phyloP scores from a whole-genome alignment of 805 yeast genomes.

The Spathaspora gorwiae region DNA sequence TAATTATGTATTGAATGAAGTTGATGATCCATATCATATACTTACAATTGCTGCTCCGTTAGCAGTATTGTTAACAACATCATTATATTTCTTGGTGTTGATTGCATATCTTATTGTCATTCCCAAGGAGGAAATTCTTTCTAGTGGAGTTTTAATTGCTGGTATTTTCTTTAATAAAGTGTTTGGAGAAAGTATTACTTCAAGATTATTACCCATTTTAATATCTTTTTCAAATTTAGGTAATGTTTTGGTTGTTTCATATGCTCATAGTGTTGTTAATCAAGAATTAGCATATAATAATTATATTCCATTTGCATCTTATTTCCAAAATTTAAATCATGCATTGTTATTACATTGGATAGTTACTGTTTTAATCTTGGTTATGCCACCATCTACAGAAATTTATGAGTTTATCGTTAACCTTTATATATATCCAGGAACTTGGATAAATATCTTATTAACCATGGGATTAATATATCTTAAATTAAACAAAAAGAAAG shows the following conservation, averaged over 20 bases:
- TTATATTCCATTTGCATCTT: constrained; percentile 46
- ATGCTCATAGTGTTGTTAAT: constrained; percentile 56
- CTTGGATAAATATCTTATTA: constrained; percentile 52
- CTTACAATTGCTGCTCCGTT: constrained; percentile 58
- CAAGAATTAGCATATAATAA: constrained; percentile 52
- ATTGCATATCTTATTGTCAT: constrained; percentile 55
- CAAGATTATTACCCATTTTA: constrained; percentile 46
- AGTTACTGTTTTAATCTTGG: constrained; percentile 48
- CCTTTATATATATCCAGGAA: constrained; percentile 59
- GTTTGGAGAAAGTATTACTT: constrained; percentile 52
- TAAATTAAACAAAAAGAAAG: constrained; percentile 34
- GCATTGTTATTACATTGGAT: constrained; percentile 53
- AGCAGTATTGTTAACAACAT: constrained; percentile 49
- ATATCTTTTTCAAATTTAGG: constrained; percentile 63
- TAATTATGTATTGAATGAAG: constrained; percentile 57
- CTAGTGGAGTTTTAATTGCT: constrained; percentile 61
- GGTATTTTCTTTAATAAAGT: constrained; percentile 56
- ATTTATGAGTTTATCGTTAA: constrained; percentile 62
- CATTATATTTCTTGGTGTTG: constrained; percentile 53
- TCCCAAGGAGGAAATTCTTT: constrained; percentile 41
- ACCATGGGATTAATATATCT: constrained; percentile 51
- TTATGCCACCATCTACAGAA: constrained; percentile 59
- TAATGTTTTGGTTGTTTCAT: constrained; percentile 60
- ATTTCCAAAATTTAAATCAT: constrained; percentile 40
- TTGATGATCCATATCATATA: constrained; percentile 52